These are phyloP conservation scores for Boeremia lycopersici DNA, from an alignment of 2,329 filamentous ascomycete genomes.

Conservation along the genomic window DNA sequence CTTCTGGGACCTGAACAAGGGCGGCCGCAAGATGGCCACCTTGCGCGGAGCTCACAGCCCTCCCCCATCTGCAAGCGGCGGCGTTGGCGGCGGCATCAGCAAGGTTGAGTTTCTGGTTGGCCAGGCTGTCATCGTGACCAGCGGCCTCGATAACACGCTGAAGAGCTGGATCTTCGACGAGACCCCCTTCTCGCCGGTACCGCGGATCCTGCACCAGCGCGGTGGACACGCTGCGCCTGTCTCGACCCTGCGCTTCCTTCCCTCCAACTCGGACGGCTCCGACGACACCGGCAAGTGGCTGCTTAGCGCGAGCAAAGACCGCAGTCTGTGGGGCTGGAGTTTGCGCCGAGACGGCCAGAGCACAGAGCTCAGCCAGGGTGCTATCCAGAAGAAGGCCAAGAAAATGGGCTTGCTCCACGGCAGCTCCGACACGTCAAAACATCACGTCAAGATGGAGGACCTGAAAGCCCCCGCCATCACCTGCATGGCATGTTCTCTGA, in stretches of 20 bases:
- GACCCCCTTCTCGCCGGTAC: constrained; percentile 84
- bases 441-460: constrained; percentile 68
- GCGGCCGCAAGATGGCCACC: constrained; percentile 83
- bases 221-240: constrained; percentile 89
- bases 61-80: constrained; percentile 60
- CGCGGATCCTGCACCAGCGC: constrained; percentile 81
- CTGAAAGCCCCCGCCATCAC: constrained; percentile 92
- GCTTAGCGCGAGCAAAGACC: constrained; percentile 84
- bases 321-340: constrained; percentile 96
- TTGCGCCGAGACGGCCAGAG: constrained; percentile 93
- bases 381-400: constrained; percentile 85
- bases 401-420: constrained; percentile 76
- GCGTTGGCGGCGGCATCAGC: constrained; percentile 76
- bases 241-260: constrained; percentile 81
- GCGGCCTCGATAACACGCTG: constrained; percentile 89
- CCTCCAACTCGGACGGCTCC: constrained; percentile 85
- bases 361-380: constrained; percentile 89
- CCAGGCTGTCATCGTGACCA: constrained; percentile 88
- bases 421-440: constrained; percentile 62
- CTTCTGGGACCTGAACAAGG: constrained; percentile 93
- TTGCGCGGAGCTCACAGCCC: constrained; percentile 87
- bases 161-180: constrained; percentile 98
- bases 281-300: constrained; percentile 93
- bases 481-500: constrained; percentile 87
- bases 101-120: constrained; percentile 88